Base-by-base conservation (phyloP, 257 asterid species). In the Cynanchum wilfordii region DNA sequence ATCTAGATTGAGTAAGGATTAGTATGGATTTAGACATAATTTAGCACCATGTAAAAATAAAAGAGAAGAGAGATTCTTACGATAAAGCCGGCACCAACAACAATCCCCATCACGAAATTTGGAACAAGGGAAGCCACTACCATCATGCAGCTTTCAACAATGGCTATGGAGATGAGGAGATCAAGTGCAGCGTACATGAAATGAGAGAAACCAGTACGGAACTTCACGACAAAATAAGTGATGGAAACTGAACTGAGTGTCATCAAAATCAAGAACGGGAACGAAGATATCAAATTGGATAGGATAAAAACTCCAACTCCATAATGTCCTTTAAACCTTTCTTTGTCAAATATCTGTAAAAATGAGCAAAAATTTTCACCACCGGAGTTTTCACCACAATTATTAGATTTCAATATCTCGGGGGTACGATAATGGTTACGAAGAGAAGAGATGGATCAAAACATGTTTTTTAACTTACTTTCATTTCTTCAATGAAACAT, bases 101-200 rank as follows among this genome's bases (percentile, higher is more conserved):
- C 66, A 36, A 93, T 86, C 19, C 97, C 97, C 96, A 88, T 87
- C 80, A 90, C 47, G 94, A 91, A 93, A 75, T 93, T 93, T 16
- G 98, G 97, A 58, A 93, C 98, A 25, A 93, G 25, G 4, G 96
- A 83, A 20, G 97, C 97, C 69, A 93, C 92, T 19, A 91, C 93
- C 96, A 93, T 89, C 97, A 93, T 93, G 84, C 87, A 88, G 81
- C 98, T 87, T 87, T 93, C 98, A 2, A 91, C 87, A 10, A 87
- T 93, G 13, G 96, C 74, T 44, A 93, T 82, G 76, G 96, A 88
- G 77, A 87, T 33, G 0, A 86, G 66, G 25, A 93, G 92, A 76
- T 83, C 95, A 25, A 87, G 66, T 40, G 74, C 70, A 2, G 92
- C 85, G 20, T 82, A 93, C 58, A 75, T 4, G 73, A 81, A 91